Conservation (phyloP, 768 basidiomycete genomes). For the Lactarius sanguifluus region DNA sequence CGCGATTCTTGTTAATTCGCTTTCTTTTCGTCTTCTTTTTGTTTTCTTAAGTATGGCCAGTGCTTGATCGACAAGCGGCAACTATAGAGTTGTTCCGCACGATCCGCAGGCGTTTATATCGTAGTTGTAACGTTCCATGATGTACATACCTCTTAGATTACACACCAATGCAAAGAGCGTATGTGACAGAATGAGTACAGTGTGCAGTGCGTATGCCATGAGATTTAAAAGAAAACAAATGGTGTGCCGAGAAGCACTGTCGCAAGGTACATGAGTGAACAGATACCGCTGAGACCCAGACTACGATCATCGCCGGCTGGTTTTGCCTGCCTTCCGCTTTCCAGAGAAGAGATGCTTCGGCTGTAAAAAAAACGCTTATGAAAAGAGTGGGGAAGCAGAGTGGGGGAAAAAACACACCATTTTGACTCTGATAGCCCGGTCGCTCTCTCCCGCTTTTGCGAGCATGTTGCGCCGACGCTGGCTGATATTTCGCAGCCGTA, state of each 20-base stretch:
- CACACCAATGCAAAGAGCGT: conserved; percentile 3
- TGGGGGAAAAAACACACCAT: conserved; percentile 54
- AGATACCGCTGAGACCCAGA: neutral
- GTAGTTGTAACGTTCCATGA: conserved; percentile 7
- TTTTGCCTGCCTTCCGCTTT: conserved; percentile 84
- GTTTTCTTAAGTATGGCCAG: neutral
- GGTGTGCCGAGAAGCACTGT: neutral
- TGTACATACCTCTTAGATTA: conserved; percentile 20
- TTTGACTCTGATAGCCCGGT: conserved; percentile 77
- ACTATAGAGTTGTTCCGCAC: neutral
- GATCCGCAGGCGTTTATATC: neutral
- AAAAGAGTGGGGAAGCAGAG: neutral
- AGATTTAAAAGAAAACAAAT: too few species aligned
- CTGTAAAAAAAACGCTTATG: conserved; percentile 39
- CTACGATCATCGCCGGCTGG: conserved; percentile 59
- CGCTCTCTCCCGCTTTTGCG: conserved; percentile 89
- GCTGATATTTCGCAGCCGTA: conserved; percentile 79
- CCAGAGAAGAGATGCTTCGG: conserved; percentile 86
- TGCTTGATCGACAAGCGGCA: neutral
- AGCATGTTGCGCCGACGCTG: conserved; percentile 85
- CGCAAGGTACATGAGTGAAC: neutral
- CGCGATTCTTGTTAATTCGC: conserved; percentile 11
- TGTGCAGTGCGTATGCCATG: neutral
- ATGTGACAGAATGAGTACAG: neutral
- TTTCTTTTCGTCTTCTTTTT: neutral